A percentile compares a stretch with the other conserved stretches of the same genome.
These are phyloP conservation scores for Albifimbria verrucaria DNA, from an alignment of 2,329 filamentous ascomycete genomes.

Conservation along the genomic window DNA sequence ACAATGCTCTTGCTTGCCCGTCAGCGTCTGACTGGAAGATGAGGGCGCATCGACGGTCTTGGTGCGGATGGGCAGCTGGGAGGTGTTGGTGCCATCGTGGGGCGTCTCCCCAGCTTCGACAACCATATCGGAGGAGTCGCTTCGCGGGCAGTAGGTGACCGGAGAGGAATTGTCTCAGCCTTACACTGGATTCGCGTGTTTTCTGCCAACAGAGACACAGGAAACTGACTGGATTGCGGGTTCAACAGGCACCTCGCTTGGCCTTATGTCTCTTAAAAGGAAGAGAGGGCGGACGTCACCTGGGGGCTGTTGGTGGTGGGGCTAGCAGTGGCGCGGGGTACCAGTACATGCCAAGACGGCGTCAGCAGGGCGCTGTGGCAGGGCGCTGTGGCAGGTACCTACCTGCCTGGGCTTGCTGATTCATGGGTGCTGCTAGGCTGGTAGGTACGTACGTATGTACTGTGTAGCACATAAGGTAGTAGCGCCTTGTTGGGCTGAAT, in stretches of 20 bases:
- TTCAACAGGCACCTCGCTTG: not conserved
- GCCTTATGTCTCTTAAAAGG: not conserved
- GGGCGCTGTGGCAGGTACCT: too few relatives aligned
- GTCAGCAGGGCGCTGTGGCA: too few relatives aligned
- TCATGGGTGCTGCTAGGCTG: too few relatives aligned
- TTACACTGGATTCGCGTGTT: not conserved
- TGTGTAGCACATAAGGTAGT: too few relatives aligned
- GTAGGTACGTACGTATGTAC: too few relatives aligned
- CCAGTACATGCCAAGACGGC: not conserved
- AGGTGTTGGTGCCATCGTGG: conserved; percentile 15
- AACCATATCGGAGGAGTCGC: conserved; percentile 20
- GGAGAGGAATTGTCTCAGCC: not conserved
- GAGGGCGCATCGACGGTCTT: conserved; percentile 25
- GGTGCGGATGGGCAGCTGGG: conserved; percentile 26
- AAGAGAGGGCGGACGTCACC: not conserved
- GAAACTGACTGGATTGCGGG: not conserved
- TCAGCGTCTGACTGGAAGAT: conserved; percentile 55
- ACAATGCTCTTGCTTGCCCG: conserved; percentile 99
- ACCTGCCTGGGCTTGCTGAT: too few relatives aligned
- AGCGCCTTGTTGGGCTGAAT: too few relatives aligned
- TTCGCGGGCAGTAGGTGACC: not conserved
- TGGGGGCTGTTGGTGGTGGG: not conserved
- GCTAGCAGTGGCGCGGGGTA: not conserved
- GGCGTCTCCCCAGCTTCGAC: conserved; percentile 20
- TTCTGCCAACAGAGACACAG: not conserved